A percentile compares a stretch with the other conserved stretches of the same genome.
phyloP scores from a whole-genome alignment of 2,329 filamentous ascomycete genomes.

The Curvularia eragrostidis region DNA sequence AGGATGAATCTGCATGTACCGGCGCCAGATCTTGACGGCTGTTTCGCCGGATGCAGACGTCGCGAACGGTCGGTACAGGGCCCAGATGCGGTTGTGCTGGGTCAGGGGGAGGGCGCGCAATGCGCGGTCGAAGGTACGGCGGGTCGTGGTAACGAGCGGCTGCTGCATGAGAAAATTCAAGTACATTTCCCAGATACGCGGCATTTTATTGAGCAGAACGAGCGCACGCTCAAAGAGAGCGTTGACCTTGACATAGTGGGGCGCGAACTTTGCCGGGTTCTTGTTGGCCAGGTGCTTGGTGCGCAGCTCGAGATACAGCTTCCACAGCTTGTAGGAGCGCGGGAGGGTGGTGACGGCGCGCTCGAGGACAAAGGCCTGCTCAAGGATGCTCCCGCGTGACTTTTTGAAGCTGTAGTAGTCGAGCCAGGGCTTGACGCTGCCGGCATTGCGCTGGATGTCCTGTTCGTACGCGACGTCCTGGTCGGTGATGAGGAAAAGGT shows the following conservation, averaged over 20 bases:
- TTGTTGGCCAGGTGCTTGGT: constrained; percentile 80
- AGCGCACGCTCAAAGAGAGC: constrained; percentile 90
- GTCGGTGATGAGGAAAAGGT: constrained; percentile 66
- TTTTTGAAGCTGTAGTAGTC: constrained; percentile 91
- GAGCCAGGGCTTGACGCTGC: constrained; percentile 91
- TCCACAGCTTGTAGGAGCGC: constrained; percentile 98
- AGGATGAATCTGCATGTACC: constrained; percentile 97
- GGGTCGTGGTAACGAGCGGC: constrained; percentile 85
- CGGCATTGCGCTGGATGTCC: constrained; percentile 84
- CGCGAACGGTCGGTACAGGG: constrained; percentile 87
- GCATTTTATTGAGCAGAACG: constrained; percentile 98
- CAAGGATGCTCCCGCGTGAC: constrained; percentile 81
- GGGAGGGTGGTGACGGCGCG: constrained; percentile 88
- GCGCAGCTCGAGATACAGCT: constrained; percentile 89
- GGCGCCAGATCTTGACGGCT: constrained; percentile 89
- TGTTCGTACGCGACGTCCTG: constrained; percentile 97
- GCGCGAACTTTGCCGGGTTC: constrained; percentile 79
- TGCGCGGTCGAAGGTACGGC: constrained; percentile 89
- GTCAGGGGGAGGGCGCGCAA: constrained; percentile 90
- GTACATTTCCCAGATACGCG: constrained; percentile 97
- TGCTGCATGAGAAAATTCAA: constrained; percentile 88
- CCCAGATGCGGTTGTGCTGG: constrained; percentile 96
- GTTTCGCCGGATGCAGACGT: constrained; percentile 89
- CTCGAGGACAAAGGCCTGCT: constrained; percentile 89
- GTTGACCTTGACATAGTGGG: constrained; percentile 93